Percentiles rank a stretch among this genome's conserved stretches.
These are phyloP conservation scores for Colletotrichum horii DNA, from an alignment of 2,329 filamentous ascomycete species.

Conservation along the genomic window DNA sequence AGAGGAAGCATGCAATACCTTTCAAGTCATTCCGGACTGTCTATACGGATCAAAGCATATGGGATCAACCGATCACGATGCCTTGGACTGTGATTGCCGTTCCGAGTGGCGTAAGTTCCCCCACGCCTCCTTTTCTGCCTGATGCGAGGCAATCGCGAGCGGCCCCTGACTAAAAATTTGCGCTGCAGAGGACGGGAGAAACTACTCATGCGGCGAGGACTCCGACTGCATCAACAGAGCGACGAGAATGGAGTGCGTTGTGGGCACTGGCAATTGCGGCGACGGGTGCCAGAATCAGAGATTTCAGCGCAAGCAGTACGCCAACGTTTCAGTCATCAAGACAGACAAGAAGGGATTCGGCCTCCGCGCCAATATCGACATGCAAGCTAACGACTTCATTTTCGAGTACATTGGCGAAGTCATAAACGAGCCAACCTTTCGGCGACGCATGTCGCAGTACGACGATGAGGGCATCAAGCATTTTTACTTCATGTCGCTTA, in stretches of 20 bases:
- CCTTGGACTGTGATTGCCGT: constrained; percentile 91
- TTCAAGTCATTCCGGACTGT: constrained; percentile 83
- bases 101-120: constrained; percentile 88
- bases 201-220: constrained; percentile 91
- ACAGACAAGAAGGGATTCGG: constrained; percentile 98
- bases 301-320: constrained; percentile 89
- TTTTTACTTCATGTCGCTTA: constrained; percentile 99
- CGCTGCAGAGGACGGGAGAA: constrained; percentile 62
- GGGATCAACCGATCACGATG: constrained; percentile 87
- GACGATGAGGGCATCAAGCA: constrained; percentile 97
- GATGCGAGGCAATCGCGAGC: constrained; percentile 19
- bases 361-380: constrained; percentile 78
- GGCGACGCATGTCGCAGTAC: constrained; percentile 89
- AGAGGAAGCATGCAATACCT: constrained; percentile 74
- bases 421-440: constrained; percentile 90
- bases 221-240: constrained; percentile 98
- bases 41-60: constrained; percentile 91
- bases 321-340: constrained; percentile 92
- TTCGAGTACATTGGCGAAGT: constrained; percentile 99
- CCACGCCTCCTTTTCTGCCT: constrained; percentile 11
- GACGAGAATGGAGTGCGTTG: constrained; percentile 95
- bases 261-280: constrained; percentile 82
- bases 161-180: constrained; percentile 16
- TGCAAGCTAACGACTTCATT: constrained; percentile 88
- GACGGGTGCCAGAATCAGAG: constrained; percentile 90